Evolutionary conservation across 2,329 filamentous ascomycete species (phyloP).

Genomic region (Pseudogymnoascus sp.): DNA sequence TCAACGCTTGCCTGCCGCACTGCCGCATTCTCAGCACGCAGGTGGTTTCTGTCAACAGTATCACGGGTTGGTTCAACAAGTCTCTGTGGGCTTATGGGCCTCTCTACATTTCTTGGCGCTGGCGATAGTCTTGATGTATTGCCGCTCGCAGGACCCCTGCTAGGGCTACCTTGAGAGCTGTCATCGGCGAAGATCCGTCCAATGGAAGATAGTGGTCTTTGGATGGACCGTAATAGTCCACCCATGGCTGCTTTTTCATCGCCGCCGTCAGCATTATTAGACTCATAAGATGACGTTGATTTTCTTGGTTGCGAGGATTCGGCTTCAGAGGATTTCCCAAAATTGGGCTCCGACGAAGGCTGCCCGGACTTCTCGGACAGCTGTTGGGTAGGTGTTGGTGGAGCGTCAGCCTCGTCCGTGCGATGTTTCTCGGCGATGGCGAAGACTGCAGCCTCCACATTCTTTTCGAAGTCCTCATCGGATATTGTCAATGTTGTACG

Average conservation of each 20-base stretch:
- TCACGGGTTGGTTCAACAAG: constrained; percentile 22
- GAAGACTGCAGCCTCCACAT: constrained; percentile 94
- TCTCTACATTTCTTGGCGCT: constrained; percentile 26
- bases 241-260: constrained; percentile 78
- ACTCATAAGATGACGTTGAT: constrained; percentile 50
- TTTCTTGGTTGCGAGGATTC: constrained; percentile 52
- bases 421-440: constrained; percentile 89
- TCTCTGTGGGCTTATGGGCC: constrained; percentile 22
- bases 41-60: constrained; percentile 19
- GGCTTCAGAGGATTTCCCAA: constrained; percentile 53
- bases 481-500: constrained; percentile 87
- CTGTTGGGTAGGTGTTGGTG: constrained; percentile 31
- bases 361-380: constrained; percentile 42
- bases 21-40: constrained; percentile 79
- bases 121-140: constrained; percentile 34
- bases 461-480: constrained; percentile 90
- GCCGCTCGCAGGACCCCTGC: constrained; percentile 41
- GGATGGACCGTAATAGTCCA: constrained; percentile 82
- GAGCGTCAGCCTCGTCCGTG: constrained; percentile 42
- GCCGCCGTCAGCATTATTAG: constrained; percentile 42
- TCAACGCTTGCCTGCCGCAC: constrained; percentile 88
- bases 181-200: constrained; percentile 89
- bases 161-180: constrained; percentile 29
- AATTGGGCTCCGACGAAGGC: constrained; percentile 51
- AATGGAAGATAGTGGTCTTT: constrained; percentile 83